Base-by-base conservation (phyloP, 441 rosid genomes). In the Euphorbia celastroides region DNA sequence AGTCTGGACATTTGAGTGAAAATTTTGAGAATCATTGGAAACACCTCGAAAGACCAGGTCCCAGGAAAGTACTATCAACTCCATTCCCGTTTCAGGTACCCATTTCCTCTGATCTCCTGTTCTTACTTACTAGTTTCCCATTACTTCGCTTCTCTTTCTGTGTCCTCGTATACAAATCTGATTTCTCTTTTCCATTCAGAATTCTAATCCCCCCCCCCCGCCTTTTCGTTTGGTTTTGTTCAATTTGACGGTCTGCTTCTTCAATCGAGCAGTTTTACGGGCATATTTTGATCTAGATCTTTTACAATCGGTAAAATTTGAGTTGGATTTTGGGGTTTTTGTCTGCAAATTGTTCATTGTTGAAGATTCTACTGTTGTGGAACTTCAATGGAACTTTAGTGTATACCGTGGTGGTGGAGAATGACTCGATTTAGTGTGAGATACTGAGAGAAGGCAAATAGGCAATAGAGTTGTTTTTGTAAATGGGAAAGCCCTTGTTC, bases 401-500 rank as follows among this genome's bases (percentile, higher is more conserved):
- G 61, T 14, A 25, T 55, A 16, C 48, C 38, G 34, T n/a, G 41
- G 17, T 54, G 3, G 48, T 65, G 70, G 60, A 16, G 48, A 16
- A 26, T 55, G 16, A 54, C 34, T 44, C 63, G 68, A 46, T 70
- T 60, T 66, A 68, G 23, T n/a, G 36, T 17, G 26, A n/a, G 14
- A 50, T 63, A 55, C 22, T 60, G 4, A 16, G 57, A 10, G 23
- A 17, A 36, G 54, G 50, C n/a, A n/a, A n/a, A n/a, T 42, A 62
- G 60, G 61, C 31, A 17, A 57, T 69, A 56, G 69, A 52, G 31
- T 26, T 59, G 31, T 19, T 59, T 38, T 61, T 70, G 46, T 17
- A 62, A 67, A 89, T 91, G 99, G 99, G 96, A 71, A 85, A 73
- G 73, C 99, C 97, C 50, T 73, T 94, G 75, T 70, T 94, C 74